Conservation (phyloP, 768 basidiomycete genomes). For the Kwoniella dendrophila region DNA sequence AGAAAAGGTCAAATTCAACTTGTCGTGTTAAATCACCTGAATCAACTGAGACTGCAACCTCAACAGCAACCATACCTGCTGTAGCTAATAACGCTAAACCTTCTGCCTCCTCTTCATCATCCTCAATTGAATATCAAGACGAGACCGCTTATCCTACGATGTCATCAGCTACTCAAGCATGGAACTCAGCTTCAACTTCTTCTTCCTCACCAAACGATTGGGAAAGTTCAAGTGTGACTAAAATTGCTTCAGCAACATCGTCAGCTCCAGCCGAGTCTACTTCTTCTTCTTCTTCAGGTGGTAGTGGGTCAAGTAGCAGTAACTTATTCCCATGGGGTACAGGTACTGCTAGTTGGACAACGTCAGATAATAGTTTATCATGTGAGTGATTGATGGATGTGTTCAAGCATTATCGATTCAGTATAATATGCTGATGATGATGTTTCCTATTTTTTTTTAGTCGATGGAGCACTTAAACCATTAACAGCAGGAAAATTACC, state of each 20-base stretch:
- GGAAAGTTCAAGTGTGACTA: conserved; percentile 6
- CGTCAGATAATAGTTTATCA: conserved; percentile 4
- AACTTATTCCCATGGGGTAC: conserved; percentile 23
- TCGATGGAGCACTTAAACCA: conserved; percentile 44
- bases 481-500: conserved; percentile 43
- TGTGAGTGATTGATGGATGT: too few relatives aligned
- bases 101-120: conserved; percentile 1
- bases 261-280: conserved; percentile 17
- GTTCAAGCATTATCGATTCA: too few relatives aligned
- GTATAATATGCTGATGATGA: background rate
- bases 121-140: background rate
- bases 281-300: conserved; percentile 11
- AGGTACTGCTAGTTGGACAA: conserved; percentile 21
- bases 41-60: background rate
- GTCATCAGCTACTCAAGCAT: conserved; percentile 5
- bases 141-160: conserved; percentile 13
- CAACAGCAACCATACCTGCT: background rate
- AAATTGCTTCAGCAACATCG: conserved; percentile 3
- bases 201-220: background rate
- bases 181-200: background rate
- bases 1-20: conserved; percentile 1
- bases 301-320: background rate
- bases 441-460: conserved; percentile 14
- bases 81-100: conserved; percentile 10
- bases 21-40: conserved; percentile 2